Evolutionary conservation across 148 eudicot species (phyloP).

Genomic region (Heliosperma pusillum): DNA sequence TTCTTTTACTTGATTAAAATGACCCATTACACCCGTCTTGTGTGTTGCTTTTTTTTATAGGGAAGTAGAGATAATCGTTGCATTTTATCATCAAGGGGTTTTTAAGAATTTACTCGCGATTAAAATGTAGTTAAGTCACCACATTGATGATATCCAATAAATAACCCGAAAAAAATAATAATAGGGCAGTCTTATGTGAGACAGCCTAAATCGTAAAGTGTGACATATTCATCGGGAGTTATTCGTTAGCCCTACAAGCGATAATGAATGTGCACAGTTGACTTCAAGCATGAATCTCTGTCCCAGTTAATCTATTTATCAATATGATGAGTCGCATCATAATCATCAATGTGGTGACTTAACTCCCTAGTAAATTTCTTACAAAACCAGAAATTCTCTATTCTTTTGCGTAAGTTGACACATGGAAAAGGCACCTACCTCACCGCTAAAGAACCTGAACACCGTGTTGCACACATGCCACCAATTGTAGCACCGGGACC

Average conservation of each 20-base stretch:
- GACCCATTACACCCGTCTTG: no score
- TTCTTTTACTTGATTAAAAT: no score
- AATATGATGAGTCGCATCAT: background rate
- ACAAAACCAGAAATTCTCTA: background rate
- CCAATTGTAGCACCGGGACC: constrained; percentile 99
- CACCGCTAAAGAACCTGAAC: constrained; percentile 98
- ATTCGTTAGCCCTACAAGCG: background rate
- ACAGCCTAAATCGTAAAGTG: background rate
- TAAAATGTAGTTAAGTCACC: no score
- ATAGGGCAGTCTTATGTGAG: no score
- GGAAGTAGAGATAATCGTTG: no score
- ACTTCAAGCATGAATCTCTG: background rate
- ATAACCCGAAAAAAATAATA: no score
- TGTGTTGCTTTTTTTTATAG: no score
- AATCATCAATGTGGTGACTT: constrained; percentile 2
- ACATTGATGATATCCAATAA: no score
- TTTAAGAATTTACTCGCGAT: no score
- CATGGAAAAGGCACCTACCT: constrained; percentile 43
- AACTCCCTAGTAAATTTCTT: background rate
- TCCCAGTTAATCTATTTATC: background rate
- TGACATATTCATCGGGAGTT: background rate
- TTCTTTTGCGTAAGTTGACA: background rate
- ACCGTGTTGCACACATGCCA: constrained; percentile 99
- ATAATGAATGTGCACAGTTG: background rate
- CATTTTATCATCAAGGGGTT: no score